Percentiles rank a stretch among this genome's conserved stretches.
phyloP scores from a whole-genome alignment of 768 basidiomycete species.

The Pisolithus orientalis region DNA sequence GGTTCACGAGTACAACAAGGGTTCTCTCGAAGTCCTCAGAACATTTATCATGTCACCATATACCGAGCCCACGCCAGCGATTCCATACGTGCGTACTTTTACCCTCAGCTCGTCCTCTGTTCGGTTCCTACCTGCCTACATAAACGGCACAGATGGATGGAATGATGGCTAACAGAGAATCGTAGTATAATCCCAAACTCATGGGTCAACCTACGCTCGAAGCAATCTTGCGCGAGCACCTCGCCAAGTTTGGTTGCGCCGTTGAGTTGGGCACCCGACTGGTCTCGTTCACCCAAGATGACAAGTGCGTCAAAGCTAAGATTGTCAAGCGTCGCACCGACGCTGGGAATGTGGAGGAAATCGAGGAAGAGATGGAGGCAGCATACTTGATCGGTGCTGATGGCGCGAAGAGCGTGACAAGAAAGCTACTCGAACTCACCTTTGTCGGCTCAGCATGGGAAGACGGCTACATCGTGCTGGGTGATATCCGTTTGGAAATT shows the following conservation, averaged over 20 bases:
- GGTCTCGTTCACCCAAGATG: slow-evolving; percentile 34
- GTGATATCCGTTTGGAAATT: slow-evolving; percentile 29
- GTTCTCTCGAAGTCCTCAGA: slow-evolving; percentile 12
- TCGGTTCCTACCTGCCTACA: no score
- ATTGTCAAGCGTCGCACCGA: slow-evolving; percentile 18
- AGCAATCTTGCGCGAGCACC: slow-evolving; percentile 12
- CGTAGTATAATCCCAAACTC: slow-evolving; percentile 7
- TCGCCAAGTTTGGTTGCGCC: slow-evolving; percentile 16
- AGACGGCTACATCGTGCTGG: slow-evolving; percentile 22
- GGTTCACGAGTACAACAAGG: slow-evolving; percentile 30
- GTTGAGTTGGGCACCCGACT: slow-evolving; percentile 45
- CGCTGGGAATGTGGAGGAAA: slow-evolving; percentile 13
- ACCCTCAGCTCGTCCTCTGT: no score
- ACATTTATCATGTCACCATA: background rate
- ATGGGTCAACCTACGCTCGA: slow-evolving; percentile 28
- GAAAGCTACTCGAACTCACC: slow-evolving; percentile 34
- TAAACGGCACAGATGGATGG: background rate
- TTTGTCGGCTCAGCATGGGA: slow-evolving; percentile 37
- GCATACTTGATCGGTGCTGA: slow-evolving; percentile 38
- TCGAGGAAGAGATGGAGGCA: slow-evolving; percentile 21
- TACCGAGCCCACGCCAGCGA: slow-evolving; percentile 17
- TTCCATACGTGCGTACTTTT: slow-evolving; percentile 21
- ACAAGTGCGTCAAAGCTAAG: slow-evolving; percentile 31
- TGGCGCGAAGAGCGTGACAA: slow-evolving; percentile 31
- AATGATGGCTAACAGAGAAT: background rate